Base-by-base conservation (phyloP, 192 early-diverging fungal genomes). In the Podila minutissima region DNA sequence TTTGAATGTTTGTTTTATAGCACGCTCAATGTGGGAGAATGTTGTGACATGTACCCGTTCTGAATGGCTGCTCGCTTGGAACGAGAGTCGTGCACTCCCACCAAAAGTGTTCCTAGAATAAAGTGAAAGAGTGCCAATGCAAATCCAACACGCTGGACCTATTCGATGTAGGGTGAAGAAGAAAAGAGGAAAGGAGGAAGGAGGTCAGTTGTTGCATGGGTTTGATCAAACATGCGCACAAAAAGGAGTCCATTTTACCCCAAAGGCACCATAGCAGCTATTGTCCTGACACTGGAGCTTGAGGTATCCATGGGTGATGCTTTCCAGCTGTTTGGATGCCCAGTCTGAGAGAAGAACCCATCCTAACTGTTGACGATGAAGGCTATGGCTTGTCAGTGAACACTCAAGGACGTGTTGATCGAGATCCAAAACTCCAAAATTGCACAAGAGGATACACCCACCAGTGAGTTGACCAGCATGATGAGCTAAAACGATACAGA, bases 131-230 rank as follows among this genome's bases (percentile, higher is more conserved):
- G 64, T 13, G 89, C 86, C 33, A 93, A 74, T 11, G 97, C 94
- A 75, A 99, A 96, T 64, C 95, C 96, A 62, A 98, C 93, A 46
- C 97, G 89, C 83, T 97, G 96, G 15, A 98, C 89, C 89, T 90
- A 66, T 15, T 15, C 29, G 19, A 67, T 49, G 41, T 46, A 12
- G 41, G 41, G 29, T 29, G 29, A 29, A 11, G 10, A 41, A 26
- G 26, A 67, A 10, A 46, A 11, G 19, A 60, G 26, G 5, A 53
- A 26, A 38, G 20, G 22, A 59, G 46, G 49, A 20, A 22, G 26
- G 26, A 60, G 24, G 53, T 55, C n/a, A 55, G 20, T 24, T 55
- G 20, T 53, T 55, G 20, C 53, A 26, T 55, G 24, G 17, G 11
- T 13, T 24, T 11, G 20, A 5, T 63, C 15, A 10, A 62, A 26